Evolutionary conservation across 805 yeast genomes (phyloP), one percentile per base, ranked within the genome.

Genomic region (Brettanomyces bruxellensis): DNA sequence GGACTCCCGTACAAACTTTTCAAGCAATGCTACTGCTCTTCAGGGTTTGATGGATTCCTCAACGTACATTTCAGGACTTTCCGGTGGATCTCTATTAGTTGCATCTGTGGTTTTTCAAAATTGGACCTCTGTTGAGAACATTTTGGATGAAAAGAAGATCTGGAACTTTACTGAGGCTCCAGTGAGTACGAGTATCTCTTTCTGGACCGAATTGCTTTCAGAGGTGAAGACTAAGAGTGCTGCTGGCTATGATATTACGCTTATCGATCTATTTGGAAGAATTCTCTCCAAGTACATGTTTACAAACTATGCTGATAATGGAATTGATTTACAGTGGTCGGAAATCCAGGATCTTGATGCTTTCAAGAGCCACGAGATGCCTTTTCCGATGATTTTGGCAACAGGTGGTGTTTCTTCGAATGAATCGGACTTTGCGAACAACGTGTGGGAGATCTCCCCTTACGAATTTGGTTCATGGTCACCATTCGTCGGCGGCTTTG

Each of bases 381-480:
- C 83, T 44, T 84, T 73, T 65, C 93, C 83, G 45, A 78, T 81
- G 51, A 70, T 75, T 54, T 75, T 72, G 50, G 78, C 79, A 13
- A 75, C 78, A 48, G 86, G 83, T 42, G 72, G 86, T 58, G 68
- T 70, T 3, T 73, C 73, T 30, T 67, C 81, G 2, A 49, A 56
- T 6, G 66, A 79, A 45, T 62, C 82, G 32, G 71, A 72, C 45
- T 64, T 66, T 38, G 79, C 80, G 62, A 72, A 86, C 13, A 83
- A 93, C 3, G 71, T 70, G 43, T 70, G 79, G 49, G 78, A 79
- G 53, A 59, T 76, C 46, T 73, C 71, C 44, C 90, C 95, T 13
- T 79, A 68, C 55, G 85, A 82, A 59, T 70, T 88, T 58, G 96
- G 96, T 12, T 79, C 93, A 3, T 88, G 93, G 93, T 91, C 86